Evolutionary conservation across 2,329 filamentous ascomycete species (phyloP).

Genomic region (Aulographum hederae): DNA sequence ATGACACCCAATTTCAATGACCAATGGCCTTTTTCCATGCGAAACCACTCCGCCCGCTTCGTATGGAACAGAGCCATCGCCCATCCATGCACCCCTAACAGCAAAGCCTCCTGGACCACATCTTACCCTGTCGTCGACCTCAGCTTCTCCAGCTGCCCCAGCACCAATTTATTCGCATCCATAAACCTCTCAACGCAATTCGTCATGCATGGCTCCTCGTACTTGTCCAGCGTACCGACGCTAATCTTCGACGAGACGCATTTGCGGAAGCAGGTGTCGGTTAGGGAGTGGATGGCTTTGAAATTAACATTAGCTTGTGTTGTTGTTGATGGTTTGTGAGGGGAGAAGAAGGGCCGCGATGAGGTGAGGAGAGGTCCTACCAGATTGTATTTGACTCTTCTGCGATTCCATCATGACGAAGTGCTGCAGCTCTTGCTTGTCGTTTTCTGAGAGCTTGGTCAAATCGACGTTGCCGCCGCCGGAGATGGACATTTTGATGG

Average conservation of each 20-base stretch:
- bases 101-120: slow-evolving; percentile 8
- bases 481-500: background rate
- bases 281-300: slow-evolving; percentile 44
- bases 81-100: slow-evolving; percentile 1
- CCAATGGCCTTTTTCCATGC: too few relatives aligned
- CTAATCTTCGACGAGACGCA: slow-evolving; percentile 65
- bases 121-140: slow-evolving; percentile 17
- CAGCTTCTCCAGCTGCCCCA: slow-evolving; percentile 63
- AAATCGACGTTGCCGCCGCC: slow-evolving; percentile 36
- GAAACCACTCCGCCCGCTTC: background rate
- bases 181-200: slow-evolving; percentile 93
- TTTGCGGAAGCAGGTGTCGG: slow-evolving; percentile 85
- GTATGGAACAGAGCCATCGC: too few relatives aligned
- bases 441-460: slow-evolving; percentile 56
- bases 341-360: too few relatives aligned
- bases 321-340: too few relatives aligned
- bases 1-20: too few relatives aligned
- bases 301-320: slow-evolving; percentile 12
- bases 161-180: slow-evolving; percentile 70
- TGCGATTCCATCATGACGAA: slow-evolving; percentile 74
- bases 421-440: slow-evolving; percentile 75
- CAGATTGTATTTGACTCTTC: too few relatives aligned
- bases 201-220: slow-evolving; percentile 66
- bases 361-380: too few relatives aligned
- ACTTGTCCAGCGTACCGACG: slow-evolving; percentile 51